Evolutionary conservation across 1,139 yeast genomes (phyloP).

Genomic region (Kurtzmaniella quercitrusa): DNA sequence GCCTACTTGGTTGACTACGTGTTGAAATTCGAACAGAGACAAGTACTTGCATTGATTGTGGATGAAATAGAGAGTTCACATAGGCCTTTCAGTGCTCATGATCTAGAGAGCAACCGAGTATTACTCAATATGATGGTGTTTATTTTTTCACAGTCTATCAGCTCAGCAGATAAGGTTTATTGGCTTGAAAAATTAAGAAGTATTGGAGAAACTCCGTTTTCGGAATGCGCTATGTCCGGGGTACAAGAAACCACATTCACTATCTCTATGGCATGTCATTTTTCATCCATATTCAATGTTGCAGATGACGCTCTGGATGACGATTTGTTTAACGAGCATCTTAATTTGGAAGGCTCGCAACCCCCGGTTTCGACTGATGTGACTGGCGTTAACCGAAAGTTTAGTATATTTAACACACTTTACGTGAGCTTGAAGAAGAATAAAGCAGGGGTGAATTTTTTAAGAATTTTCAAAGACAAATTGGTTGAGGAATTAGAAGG

Average conservation of each 20-base stretch:
- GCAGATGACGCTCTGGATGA: slow-evolving; percentile 5
- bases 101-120: slow-evolving; percentile 22
- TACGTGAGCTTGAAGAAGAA: not conserved
- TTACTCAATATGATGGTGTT: slow-evolving; percentile 24
- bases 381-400: not conserved
- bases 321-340: slow-evolving; percentile 7
- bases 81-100: slow-evolving; percentile 14
- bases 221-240: not conserved
- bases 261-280: slow-evolving; percentile 5
- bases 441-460: not conserved
- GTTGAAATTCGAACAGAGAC: slow-evolving; percentile 8
- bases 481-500: not conserved
- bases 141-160: slow-evolving; percentile 11
- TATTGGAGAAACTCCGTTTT: not conserved
- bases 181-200: not conserved
- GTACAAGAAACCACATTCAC: slow-evolving; percentile 1
- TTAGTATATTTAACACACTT: not conserved
- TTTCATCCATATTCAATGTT: slow-evolving; percentile 8
- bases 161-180: not conserved
- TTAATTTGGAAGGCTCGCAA: not conserved
- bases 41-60: slow-evolving; percentile 12
- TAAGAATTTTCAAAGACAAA: not conserved
- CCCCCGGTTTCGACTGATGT: not conserved
- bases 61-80: slow-evolving; percentile 19
- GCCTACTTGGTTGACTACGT: slow-evolving; percentile 5